Evolutionary conservation across 345 rosid species (phyloP).

Genomic region (Passiflora organensis): DNA sequence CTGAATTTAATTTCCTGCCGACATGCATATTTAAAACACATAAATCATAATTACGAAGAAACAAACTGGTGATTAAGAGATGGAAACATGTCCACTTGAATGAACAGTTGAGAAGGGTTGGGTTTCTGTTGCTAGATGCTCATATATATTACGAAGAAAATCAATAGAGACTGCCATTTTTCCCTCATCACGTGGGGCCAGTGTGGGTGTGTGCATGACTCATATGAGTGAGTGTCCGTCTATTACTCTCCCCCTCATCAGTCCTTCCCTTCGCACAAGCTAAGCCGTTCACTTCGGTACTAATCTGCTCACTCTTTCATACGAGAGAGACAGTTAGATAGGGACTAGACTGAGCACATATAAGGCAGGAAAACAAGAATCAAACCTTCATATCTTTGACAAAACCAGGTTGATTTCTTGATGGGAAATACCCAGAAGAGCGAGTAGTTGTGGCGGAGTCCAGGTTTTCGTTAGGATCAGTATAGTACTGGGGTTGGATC

Average conservation of each 20-base stretch:
- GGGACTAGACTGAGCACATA: neutral
- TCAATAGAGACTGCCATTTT: constrained; percentile 7
- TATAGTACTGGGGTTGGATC: neutral
- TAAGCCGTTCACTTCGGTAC: neutral
- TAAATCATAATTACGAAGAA: no score
- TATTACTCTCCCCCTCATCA: neutral
- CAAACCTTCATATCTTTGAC: neutral
- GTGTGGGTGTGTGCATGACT: constrained; percentile 9
- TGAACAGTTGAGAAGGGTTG: neutral
- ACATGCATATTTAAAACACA: no score
- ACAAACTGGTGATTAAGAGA: neutral
- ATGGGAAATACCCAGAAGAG: no score
- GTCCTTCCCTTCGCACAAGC: constrained; percentile 6
- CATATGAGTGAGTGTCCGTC: neutral
- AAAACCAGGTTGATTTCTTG: no score
- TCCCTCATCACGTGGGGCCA: constrained; percentile 18
- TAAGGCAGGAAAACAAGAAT: neutral
- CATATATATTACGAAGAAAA: neutral
- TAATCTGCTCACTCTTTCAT: neutral
- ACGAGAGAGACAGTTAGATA: neutral
- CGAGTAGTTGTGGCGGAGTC: no score
- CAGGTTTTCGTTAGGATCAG: neutral
- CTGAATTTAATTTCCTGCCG: no score
- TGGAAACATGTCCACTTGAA: neutral
- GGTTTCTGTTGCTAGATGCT: neutral